A percentile compares a stretch with the other conserved stretches of the same genome.
phyloP scores from a whole-genome alignment of 768 basidiomycete genomes.

The Lyophyllum decastes region DNA sequence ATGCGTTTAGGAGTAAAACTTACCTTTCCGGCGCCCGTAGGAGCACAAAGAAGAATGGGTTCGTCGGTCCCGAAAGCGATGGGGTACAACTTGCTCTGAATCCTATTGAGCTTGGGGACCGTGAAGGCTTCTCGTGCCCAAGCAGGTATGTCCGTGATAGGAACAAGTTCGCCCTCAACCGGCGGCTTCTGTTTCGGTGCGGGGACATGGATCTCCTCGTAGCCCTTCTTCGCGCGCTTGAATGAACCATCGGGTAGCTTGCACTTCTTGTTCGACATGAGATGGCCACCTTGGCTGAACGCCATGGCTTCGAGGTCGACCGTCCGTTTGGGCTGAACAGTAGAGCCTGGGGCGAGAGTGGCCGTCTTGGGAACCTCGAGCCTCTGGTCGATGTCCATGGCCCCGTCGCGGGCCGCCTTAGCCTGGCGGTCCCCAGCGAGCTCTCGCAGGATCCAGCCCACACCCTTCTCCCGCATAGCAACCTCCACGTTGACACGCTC shows the following conservation, averaged over 20 bases:
- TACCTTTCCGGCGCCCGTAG: conserved; percentile 98
- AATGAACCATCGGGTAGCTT: conserved; percentile 97
- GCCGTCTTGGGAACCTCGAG: conserved; percentile 75
- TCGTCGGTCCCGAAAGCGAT: conserved; percentile 94
- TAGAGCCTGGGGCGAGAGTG: conserved; percentile 85
- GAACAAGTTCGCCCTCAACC: conserved; percentile 67
- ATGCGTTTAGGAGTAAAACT: conserved; percentile 20
- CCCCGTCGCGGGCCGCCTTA: conserved; percentile 48
- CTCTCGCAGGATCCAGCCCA: conserved; percentile 93
- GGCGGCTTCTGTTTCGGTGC: conserved; percentile 80
- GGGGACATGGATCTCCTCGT: conserved; percentile 97
- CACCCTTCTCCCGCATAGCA: conserved; percentile 95
- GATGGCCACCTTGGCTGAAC: conserved; percentile 94
- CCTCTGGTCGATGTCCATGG: conserved; percentile 81
- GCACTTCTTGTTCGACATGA: conserved; percentile 99
- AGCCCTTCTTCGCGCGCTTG: conserved; percentile 95
- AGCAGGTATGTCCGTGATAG: conserved; percentile 69
- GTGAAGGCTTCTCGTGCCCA: conserved; percentile 92
- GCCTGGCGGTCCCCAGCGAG: conserved; percentile 79
- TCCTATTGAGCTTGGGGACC: conserved; percentile 78
- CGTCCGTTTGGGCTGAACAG: conserved; percentile 79
- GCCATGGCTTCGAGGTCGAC: conserved; percentile 93
- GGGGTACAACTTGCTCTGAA: conserved; percentile 93
- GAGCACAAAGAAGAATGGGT: conserved; percentile 93
- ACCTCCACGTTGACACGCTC: conserved; percentile 94